Evolutionary conservation across 306 rosid species (phyloP).

Genomic region (Quercus variabilis): DNA sequence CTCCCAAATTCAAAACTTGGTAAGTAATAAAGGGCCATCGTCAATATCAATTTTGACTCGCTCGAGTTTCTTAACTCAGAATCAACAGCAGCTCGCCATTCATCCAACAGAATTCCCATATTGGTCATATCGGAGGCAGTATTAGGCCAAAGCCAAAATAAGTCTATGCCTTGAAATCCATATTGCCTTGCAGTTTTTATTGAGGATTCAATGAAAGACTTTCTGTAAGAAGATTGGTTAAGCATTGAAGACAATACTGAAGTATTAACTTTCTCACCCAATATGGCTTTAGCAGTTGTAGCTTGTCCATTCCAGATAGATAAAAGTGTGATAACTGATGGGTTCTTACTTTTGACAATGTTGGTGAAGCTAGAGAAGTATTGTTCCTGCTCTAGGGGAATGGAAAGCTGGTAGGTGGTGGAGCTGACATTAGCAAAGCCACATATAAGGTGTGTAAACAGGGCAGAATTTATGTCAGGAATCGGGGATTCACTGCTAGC

Average conservation of each 20-base stretch:
- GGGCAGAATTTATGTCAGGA: conserved; percentile 14
- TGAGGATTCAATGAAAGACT: conserved; percentile 30
- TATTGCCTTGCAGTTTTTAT: conserved; percentile 21
- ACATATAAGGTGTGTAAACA: conserved; percentile 30
- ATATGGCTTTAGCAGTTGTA: neutral
- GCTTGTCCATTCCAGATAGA: conserved; percentile 23
- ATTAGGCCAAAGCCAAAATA: conserved; percentile 16
- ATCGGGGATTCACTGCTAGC: neutral
- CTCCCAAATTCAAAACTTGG: conserved; percentile 15
- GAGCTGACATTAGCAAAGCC: conserved; percentile 16
- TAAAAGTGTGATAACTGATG: conserved; percentile 17
- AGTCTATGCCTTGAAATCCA: conserved; percentile 31
- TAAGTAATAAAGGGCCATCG: conserved; percentile 31
- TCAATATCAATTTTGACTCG: conserved; percentile 33
- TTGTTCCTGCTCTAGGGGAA: neutral
- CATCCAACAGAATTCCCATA: conserved; percentile 20
- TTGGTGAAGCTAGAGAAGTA: conserved; percentile 25
- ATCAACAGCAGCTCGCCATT: conserved; percentile 27
- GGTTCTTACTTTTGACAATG: conserved; percentile 25
- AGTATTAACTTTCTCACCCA: conserved; percentile 11
- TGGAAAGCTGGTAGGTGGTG: conserved; percentile 8
- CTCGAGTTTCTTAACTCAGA: conserved; percentile 33
- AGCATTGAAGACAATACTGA: conserved; percentile 17
- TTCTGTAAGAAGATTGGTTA: conserved; percentile 6
- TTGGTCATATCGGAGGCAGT: neutral